These are phyloP conservation scores for Botrytis fabae DNA, from an alignment of 2,329 filamentous ascomycete species.

Conservation along the genomic window DNA sequence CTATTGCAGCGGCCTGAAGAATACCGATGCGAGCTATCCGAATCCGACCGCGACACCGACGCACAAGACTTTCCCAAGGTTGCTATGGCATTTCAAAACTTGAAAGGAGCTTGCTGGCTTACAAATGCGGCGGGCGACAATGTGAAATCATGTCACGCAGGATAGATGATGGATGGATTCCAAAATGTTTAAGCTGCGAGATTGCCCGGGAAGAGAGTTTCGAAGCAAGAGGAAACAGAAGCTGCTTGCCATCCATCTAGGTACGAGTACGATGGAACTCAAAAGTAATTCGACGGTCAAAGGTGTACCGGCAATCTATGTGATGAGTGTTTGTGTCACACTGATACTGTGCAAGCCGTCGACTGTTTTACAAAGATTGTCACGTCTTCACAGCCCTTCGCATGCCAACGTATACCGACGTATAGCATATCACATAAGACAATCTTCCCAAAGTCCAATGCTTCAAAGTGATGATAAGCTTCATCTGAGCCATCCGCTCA, in stretches of 20 bases:
- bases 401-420: background rate
- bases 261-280: background rate
- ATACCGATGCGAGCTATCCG: constrained; percentile 4
- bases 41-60: background rate
- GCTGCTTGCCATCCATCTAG: background rate
- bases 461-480: background rate
- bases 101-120: background rate
- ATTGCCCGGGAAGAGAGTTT: background rate
- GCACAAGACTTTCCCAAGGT: background rate
- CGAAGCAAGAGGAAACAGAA: background rate
- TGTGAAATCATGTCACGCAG: background rate
- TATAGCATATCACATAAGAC: background rate
- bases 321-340: background rate
- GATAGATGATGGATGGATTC: background rate
- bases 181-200: background rate
- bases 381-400: background rate
- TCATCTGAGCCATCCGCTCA: background rate
- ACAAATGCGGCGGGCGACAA: background rate
- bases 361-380: background rate
- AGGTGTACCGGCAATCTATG: background rate
- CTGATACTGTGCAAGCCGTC: background rate
- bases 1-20: too few species aligned
- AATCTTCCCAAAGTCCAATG: background rate
- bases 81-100: background rate
- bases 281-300: background rate